Percentiles rank a stretch among this genome's conserved stretches.
These are phyloP conservation scores for Acacia crassicarpa DNA, from an alignment of 306 rosid genomes.

Conservation along the genomic window DNA sequence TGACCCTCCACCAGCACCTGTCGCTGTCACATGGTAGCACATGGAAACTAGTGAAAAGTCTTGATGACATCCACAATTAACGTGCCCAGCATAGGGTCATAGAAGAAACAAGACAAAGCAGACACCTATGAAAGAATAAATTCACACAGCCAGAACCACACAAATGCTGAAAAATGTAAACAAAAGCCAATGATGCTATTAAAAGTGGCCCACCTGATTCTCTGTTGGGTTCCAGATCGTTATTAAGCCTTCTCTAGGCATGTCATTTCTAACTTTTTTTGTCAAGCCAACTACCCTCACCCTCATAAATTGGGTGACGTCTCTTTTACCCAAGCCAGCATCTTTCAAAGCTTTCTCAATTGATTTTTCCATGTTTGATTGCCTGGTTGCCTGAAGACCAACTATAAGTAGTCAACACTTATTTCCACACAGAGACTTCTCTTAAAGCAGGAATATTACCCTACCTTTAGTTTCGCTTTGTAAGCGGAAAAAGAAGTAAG, in stretches of 20 bases:
- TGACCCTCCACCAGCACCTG: constrained; percentile 82
- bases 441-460: constrained; percentile 28
- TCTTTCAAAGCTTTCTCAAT: constrained; percentile 75
- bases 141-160: neutral
- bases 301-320: constrained; percentile 76
- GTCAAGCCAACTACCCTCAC: constrained; percentile 78
- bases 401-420: constrained; percentile 37
- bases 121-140: neutral
- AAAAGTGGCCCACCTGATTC: constrained; percentile 52
- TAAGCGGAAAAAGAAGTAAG: constrained; percentile 68
- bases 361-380: constrained; percentile 68
- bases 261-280: constrained; percentile 43
- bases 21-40: constrained; percentile 50
- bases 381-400: constrained; percentile 64
- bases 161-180: constrained; percentile 9
- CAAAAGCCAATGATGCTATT: neutral
- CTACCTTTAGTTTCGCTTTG: constrained; percentile 74
- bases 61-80: neutral
- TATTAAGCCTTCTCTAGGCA: constrained; percentile 68
- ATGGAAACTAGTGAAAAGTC: constrained; percentile 21
- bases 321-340: constrained; percentile 67
- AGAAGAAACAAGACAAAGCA: neutral
- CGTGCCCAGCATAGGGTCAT: neutral
- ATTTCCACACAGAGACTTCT: constrained; percentile 26
- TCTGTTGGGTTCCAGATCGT: constrained; percentile 91